Percentiles rank a stretch among this genome's conserved stretches.
Conservation (phyloP, 495 filamentous ascomycete genomes). For the Penicillium odoratum region DNA sequence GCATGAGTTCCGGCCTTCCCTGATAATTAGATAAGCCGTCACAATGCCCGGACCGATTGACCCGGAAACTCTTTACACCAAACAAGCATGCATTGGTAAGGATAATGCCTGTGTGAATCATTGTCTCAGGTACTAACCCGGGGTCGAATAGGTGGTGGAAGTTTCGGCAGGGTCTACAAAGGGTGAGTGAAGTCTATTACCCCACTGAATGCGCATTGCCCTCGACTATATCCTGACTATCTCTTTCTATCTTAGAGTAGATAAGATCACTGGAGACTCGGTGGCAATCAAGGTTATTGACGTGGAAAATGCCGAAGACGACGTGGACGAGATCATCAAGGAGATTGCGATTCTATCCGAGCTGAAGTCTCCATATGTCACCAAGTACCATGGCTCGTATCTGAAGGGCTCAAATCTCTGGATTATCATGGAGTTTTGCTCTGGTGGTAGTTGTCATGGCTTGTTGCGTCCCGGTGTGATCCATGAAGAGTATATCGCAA, state of each 20-base stretch:
- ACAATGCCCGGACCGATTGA: conserved; percentile 58
- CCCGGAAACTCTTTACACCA: conserved; percentile 86
- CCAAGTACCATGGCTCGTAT: conserved; percentile 94
- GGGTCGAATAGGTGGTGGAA: conserved; percentile 65
- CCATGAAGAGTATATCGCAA: conserved; percentile 88
- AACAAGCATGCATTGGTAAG: conserved; percentile 90
- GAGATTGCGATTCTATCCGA: conserved; percentile 96
- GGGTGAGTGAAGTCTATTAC: conserved; percentile 53
- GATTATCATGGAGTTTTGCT: conserved; percentile 97
- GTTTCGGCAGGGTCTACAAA: conserved; percentile 96
- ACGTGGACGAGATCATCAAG: conserved; percentile 98
- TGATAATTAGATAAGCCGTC: conserved; percentile 12
- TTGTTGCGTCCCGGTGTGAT: conserved; percentile 92
- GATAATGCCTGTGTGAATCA: conserved; percentile 1
- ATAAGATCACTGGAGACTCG: conserved; percentile 78
- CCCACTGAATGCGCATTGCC: background rate
- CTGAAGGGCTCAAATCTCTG: conserved; percentile 93
- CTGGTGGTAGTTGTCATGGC: conserved; percentile 89
- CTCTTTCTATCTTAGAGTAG: conserved; percentile 57
- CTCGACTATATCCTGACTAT: background rate
- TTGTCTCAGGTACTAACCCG: conserved; percentile 6
- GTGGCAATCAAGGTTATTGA: conserved; percentile 97
- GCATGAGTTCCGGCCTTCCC: background rate
- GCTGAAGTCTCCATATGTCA: conserved; percentile 91
- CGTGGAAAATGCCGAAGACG: conserved; percentile 96